Evolutionary conservation across 202 grass and related monocot species (phyloP), one percentile per base, ranked within the genome.

Genomic region (Schoenoplectus triqueter): DNA sequence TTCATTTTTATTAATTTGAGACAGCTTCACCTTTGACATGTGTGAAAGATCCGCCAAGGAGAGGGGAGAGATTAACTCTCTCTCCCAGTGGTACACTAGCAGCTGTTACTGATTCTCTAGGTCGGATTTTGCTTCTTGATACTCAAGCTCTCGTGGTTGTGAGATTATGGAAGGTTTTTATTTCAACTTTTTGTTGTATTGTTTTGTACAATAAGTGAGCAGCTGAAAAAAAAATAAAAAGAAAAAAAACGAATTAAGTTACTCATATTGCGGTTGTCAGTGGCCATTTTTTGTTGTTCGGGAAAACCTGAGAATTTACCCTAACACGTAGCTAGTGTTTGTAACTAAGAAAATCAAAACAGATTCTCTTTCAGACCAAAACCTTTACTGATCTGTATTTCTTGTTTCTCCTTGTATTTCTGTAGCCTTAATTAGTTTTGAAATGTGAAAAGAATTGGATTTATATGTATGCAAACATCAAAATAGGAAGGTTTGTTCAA

Each of bases 101-200:
- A 42, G 89, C 93, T 55, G 93, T 98, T 84, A 98, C 95, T 70
- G 95, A 98, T 95, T 98, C 95, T 86, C 90, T 98, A 63, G 95
- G 95, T 54, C 86, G 95, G 42, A 94, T 98, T 84, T 78, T 98
- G 68, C 69, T 98, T 52, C 87, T 98, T 65, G 95, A 98, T 79
- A 98, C 95, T 76, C 91, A 84, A 77, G 95, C 95, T 14, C 91
- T 95, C 89, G 95, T 98, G 66, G 95, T 88, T 88, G 95, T 98
- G 46, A 84, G 95, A 79, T 67, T 98, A 78, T 98, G 93, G 95
- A 98, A 98, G 95, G 93, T 98, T 75, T 61, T 4, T 81, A 19
- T 73, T 80, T 76, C 17, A 49, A 87, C 56, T 87, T 64, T 7
- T 61, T 73, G 13, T 50, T 13, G 45, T 39, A 60, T 42, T 6